Percentiles rank a stretch among this genome's conserved stretches.
phyloP scores from a whole-genome alignment of 768 basidiomycete species.

The Mycena rosella region DNA sequence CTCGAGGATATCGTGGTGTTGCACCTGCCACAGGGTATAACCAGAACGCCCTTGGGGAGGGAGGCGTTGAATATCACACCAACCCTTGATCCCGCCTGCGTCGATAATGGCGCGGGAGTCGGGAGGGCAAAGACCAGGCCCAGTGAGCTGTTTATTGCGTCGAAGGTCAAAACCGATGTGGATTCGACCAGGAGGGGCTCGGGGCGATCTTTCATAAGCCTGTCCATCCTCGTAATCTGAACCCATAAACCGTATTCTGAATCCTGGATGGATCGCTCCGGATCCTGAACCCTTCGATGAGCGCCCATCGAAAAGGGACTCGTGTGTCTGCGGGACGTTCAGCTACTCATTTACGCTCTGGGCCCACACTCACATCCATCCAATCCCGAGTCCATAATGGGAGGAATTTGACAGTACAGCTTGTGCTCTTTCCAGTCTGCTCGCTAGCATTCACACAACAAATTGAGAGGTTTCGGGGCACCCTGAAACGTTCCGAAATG shows the following conservation, averaged over 20 bases:
- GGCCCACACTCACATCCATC: slow-evolving; percentile 5
- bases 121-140: neutral
- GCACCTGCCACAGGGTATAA: neutral
- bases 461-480: too few species aligned
- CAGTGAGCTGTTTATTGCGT: neutral
- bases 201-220: slow-evolving; percentile 15
- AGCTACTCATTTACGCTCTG: neutral
- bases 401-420: slow-evolving; percentile 19
- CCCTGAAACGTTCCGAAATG: too few species aligned
- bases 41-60: neutral
- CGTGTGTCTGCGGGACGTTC: neutral
- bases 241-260: neutral
- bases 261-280: slow-evolving; percentile 12
- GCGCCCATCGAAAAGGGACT: slow-evolving; percentile 17
- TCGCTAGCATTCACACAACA: slow-evolving; percentile 10
- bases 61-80: neutral
- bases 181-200: slow-evolving; percentile 13
- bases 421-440: slow-evolving; percentile 18
- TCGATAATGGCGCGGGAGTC: neutral
- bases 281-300: slow-evolving; percentile 15
- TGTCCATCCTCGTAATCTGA: neutral
- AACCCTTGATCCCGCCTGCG: slow-evolving; percentile 3
- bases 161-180: neutral
- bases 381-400: slow-evolving; percentile 18
- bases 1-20: slow-evolving; percentile 13